Conservation (phyloP, 2,329 filamentous ascomycete species). For the Chaetomiaceae sp. region DNA sequence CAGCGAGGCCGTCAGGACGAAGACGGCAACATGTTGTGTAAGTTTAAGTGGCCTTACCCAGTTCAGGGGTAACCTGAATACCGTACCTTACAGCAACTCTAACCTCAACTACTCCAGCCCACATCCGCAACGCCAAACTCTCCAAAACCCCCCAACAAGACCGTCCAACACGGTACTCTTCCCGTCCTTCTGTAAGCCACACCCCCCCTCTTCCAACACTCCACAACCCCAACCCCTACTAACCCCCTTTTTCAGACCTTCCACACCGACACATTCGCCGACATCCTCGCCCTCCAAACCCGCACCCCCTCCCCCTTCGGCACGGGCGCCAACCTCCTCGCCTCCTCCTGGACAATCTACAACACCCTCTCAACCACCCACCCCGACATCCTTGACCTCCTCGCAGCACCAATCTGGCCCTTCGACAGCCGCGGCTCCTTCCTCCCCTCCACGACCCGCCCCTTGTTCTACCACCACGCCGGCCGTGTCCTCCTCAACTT, state of each 20-base stretch:
- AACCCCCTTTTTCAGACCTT: constrained; percentile 48
- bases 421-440: constrained; percentile 48
- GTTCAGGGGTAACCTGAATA: constrained; percentile 32
- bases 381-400: constrained; percentile 60
- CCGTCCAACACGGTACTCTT: constrained; percentile 22
- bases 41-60: constrained; percentile 22
- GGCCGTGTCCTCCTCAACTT: constrained; percentile 53
- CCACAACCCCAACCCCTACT: background rate
- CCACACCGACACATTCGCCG: constrained; percentile 64
- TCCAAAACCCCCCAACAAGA: constrained; percentile 33
- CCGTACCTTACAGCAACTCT: too few species aligned
- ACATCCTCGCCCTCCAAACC: constrained; percentile 62
- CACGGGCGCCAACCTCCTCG: constrained; percentile 60
- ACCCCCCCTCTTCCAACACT: rapidly evolving
- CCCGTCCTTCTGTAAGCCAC: constrained; percentile 20
- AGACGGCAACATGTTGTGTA: constrained; percentile 59
- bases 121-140: constrained; percentile 55
- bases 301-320: constrained; percentile 54
- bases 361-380: constrained; percentile 59
- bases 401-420: constrained; percentile 59
- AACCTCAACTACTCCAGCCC: constrained; percentile 41
- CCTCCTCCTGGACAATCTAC: constrained; percentile 61
- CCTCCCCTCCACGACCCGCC: constrained; percentile 47
- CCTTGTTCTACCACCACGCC: constrained; percentile 49
- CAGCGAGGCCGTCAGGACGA: constrained; percentile 57